These are phyloP conservation scores for Paraconiothyrium brasiliense DNA, from an alignment of 2,329 filamentous ascomycete species.

Conservation along the genomic window DNA sequence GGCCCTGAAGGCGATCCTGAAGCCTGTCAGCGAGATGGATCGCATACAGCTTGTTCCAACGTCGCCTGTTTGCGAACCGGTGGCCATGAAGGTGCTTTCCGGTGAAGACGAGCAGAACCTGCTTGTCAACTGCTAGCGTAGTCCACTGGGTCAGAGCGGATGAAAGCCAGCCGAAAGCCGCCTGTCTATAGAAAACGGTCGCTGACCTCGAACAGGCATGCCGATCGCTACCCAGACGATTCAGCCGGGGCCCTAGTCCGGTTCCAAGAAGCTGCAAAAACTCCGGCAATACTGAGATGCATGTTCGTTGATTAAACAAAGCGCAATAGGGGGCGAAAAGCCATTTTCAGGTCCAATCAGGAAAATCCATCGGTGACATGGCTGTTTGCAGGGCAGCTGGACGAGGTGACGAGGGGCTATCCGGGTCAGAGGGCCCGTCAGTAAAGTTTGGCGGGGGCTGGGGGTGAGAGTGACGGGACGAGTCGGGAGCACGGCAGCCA, in stretches of 20 bases:
- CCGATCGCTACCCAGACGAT: slow-evolving; percentile 36
- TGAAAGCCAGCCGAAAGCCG: slow-evolving; percentile 9
- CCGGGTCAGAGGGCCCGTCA: slow-evolving; percentile 18
- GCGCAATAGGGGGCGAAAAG: slow-evolving; percentile 18
- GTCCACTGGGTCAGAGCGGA: slow-evolving; percentile 4
- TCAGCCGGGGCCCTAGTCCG: slow-evolving; percentile 32
- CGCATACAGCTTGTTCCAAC: slow-evolving; percentile 33
- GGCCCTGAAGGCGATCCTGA: slow-evolving; percentile 46
- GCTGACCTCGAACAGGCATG: slow-evolving; percentile 29
- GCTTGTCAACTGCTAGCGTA: slow-evolving; percentile 7
- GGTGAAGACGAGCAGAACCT: neutral
- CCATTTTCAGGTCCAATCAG: slow-evolving; percentile 23
- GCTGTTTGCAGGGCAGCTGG: slow-evolving; percentile 19
- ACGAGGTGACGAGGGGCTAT: slow-evolving; percentile 9
- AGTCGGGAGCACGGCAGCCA: slow-evolving; percentile 43
- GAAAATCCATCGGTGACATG: slow-evolving; percentile 11
- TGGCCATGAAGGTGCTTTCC: neutral
- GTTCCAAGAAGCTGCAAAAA: slow-evolving; percentile 30
- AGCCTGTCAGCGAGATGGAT: slow-evolving; percentile 30
- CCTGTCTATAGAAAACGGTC: slow-evolving; percentile 33
- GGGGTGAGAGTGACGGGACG: slow-evolving; percentile 37
- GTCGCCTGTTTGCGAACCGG: slow-evolving; percentile 22
- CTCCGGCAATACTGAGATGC: slow-evolving; percentile 29
- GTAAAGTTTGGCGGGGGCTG: slow-evolving; percentile 23
- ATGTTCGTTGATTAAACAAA: slow-evolving; percentile 20